A percentile compares a stretch with the other conserved stretches of the same genome.
Evolutionary conservation across 352 stramenopile species (phyloP).

Genomic region (Phytophthora sansomeana): DNA sequence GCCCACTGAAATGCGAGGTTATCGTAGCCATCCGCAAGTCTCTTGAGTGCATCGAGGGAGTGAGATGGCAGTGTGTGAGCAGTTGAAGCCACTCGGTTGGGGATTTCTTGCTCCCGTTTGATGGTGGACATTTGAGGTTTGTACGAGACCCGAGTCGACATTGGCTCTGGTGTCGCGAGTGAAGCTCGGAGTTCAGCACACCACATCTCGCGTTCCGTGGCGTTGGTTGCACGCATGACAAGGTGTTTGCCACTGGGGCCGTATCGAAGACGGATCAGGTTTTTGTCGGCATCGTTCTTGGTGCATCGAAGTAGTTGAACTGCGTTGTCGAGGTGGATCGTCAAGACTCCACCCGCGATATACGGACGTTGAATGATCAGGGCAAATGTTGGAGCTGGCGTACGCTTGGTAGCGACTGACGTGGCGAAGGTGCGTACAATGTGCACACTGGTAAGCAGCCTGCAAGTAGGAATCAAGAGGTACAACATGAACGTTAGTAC

Average conservation of each 20-base stretch:
- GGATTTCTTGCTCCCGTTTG: no score
- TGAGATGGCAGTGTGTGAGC: not conserved
- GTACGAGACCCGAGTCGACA: no score
- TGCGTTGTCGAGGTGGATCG: slow-evolving; percentile 7
- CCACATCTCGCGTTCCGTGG: no score
- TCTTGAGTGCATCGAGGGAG: slow-evolving; percentile 12
- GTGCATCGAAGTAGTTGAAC: slow-evolving; percentile 10
- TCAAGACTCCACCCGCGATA: slow-evolving; percentile 16
- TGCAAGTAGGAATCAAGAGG: not conserved
- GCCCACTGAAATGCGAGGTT: slow-evolving; percentile 16
- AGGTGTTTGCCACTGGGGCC: no score
- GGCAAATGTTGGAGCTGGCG: not conserved
- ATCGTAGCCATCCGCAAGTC: slow-evolving; percentile 20
- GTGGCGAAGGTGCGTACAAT: slow-evolving; percentile 4
- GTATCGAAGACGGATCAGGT: no score
- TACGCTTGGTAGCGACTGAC: not conserved
- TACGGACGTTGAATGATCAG: slow-evolving; percentile 17
- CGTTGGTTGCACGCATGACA: no score
- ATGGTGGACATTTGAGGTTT: no score
- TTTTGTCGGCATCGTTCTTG: no score
- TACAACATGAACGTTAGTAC: not conserved
- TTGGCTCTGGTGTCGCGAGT: no score
- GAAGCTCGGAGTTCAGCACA: no score
- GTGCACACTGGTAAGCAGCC: slow-evolving; percentile 18
- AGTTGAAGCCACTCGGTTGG: no score